Evolutionary conservation across 148 eudicot species (phyloP).

Genomic region (Amaranthus palmeri): DNA sequence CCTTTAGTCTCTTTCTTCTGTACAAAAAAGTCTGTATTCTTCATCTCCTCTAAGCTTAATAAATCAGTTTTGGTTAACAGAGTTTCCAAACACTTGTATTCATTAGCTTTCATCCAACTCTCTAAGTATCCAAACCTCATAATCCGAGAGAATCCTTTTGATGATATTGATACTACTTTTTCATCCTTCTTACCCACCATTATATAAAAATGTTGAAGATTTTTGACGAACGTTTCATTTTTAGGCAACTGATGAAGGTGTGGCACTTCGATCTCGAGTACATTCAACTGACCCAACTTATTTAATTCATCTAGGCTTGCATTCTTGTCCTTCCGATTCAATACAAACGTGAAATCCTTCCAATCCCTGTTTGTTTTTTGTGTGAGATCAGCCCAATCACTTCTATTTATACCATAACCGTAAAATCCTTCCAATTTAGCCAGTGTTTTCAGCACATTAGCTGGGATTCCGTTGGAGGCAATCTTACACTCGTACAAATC

Average conservation of each 20-base stretch:
- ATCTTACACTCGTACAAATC: slow-evolving; percentile 4
- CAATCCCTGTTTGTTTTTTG: neutral
- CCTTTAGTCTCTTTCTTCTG: neutral
- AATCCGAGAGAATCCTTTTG: neutral
- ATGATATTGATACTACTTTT: too few relatives aligned
- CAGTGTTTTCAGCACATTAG: neutral
- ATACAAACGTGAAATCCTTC: too few relatives aligned
- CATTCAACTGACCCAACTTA: slow-evolving; percentile 6
- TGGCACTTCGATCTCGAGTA: neutral
- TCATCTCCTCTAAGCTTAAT: neutral
- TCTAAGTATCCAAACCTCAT: neutral
- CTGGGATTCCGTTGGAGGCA: neutral
- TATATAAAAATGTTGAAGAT: neutral
- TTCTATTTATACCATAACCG: neutral
- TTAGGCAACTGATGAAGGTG: neutral
- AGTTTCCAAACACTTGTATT: neutral
- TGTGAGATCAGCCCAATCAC: neutral
- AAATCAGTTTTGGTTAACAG: slow-evolving; percentile 10
- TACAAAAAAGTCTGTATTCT: neutral
- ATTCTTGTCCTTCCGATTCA: too few relatives aligned
- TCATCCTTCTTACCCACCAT: neutral
- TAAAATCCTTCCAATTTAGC: slow-evolving; percentile 15
- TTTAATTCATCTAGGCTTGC: neutral
- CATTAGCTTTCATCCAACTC: too few relatives aligned
- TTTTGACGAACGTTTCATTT: neutral